Evolutionary conservation across 2,329 filamentous ascomycete genomes (phyloP).

Genomic region (Amphichorda felina): DNA sequence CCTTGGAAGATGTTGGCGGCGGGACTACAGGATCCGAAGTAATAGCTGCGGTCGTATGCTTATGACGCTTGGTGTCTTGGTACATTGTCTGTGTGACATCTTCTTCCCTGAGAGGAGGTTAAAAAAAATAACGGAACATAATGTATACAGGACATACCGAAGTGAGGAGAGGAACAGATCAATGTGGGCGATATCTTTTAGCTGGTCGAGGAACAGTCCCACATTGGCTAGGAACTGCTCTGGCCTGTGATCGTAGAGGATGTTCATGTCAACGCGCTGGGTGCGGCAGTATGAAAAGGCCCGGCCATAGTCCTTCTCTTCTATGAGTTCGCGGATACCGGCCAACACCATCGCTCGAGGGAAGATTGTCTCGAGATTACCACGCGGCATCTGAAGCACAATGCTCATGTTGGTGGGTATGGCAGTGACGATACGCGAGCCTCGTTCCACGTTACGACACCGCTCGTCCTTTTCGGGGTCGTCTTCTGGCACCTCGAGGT

Average conservation of each 20-base stretch:
- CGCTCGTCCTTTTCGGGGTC: conserved; percentile 87
- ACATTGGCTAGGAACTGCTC: conserved; percentile 72
- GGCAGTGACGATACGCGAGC: conserved; percentile 74
- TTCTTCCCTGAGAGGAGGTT: conserved; percentile 51
- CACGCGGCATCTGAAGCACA: conserved; percentile 87
- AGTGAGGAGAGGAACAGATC: conserved; percentile 86
- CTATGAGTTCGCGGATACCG: conserved; percentile 73
- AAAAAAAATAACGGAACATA: conserved; percentile 7
- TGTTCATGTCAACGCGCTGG: conserved; percentile 96
- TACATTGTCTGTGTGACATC: conserved; percentile 93
- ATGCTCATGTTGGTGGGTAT: conserved; percentile 81
- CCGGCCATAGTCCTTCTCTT: conserved; percentile 65
- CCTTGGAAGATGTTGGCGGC: conserved; percentile 37
- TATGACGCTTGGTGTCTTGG: conserved; percentile 58
- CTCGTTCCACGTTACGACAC: conserved; percentile 84
- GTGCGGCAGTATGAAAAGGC: conserved; percentile 84
- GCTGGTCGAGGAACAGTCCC: conserved; percentile 67
- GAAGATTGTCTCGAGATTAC: conserved; percentile 91
- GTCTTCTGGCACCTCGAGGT: conserved; percentile 72
- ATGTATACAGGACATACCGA: conserved; percentile 35
- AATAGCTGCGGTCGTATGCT: conserved; percentile 8
- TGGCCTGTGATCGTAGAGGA: conserved; percentile 87
- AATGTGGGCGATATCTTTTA: conserved; percentile 70
- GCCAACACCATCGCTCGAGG: conserved; percentile 86
- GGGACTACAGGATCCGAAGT: background rate